These are phyloP conservation scores for Blastosporella zonata DNA, from an alignment of 1,284 basidiomycete species.

Conservation along the genomic window DNA sequence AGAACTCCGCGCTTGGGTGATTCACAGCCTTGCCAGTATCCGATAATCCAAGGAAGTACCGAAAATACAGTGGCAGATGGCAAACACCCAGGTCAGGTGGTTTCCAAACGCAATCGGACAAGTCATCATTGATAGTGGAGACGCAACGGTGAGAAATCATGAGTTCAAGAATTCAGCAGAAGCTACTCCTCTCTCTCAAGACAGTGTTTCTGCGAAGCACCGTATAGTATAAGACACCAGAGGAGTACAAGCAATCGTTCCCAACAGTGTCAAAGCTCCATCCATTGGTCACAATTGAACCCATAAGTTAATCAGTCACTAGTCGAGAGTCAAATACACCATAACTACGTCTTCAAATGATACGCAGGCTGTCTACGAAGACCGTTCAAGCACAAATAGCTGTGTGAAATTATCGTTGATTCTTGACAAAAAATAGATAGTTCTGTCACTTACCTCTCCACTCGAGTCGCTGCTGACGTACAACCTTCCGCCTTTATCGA, in stretches of 20 bases:
- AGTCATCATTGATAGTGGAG: background rate
- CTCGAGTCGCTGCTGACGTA: conserved; percentile 39
- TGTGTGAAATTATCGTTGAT: background rate
- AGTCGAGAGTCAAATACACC: background rate
- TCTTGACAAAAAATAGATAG: background rate
- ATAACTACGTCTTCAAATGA: background rate
- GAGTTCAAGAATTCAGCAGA: background rate
- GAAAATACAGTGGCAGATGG: background rate
- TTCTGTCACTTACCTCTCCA: conserved; percentile 33
- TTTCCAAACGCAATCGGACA: background rate
- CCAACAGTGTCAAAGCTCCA: no score
- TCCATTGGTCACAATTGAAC: no score
- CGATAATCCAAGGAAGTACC: background rate
- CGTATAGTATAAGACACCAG: no score
- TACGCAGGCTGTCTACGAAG: background rate
- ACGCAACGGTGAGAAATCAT: background rate
- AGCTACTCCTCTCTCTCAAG: no score
- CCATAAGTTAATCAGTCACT: no score
- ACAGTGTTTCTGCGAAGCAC: no score
- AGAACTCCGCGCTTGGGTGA: background rate
- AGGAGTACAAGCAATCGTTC: no score
- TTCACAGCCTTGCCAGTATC: background rate
- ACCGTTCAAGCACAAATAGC: conserved; percentile 15
- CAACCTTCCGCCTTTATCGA: conserved; percentile 28
- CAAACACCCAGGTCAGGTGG: background rate